phyloP scores from a whole-genome alignment of 2,329 filamentous ascomycete genomes.

The Gyromitra esculenta region DNA sequence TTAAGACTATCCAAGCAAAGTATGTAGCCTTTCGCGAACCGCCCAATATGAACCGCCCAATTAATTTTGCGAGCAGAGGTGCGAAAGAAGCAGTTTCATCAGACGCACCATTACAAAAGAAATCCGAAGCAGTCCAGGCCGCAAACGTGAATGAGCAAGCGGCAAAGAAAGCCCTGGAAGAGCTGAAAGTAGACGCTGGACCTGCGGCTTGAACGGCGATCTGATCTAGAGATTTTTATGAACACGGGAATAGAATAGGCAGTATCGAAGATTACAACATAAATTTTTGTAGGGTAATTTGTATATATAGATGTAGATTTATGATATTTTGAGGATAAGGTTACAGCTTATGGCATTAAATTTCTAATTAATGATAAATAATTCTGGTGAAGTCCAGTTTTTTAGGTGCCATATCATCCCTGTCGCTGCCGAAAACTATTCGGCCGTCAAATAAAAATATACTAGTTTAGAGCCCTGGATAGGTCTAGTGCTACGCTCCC shows the following conservation, averaged over 20 bases:
- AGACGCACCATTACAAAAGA: constrained; percentile 13
- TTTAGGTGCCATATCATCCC: background rate
- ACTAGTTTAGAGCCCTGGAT: background rate
- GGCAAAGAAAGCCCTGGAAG: constrained; percentile 22
- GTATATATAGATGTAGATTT: constrained; percentile 23
- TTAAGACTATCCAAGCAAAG: constrained; percentile 39
- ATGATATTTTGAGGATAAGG: constrained; percentile 18
- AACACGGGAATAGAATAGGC: background rate
- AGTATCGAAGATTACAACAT: too few relatives aligned
- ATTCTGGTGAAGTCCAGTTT: too few relatives aligned
- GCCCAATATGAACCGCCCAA: background rate
- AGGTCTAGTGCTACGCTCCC: background rate
- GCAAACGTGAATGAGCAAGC: constrained; percentile 24
- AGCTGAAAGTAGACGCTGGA: background rate
- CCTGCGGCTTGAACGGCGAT: constrained; percentile 9
- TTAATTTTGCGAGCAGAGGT: constrained; percentile 17
- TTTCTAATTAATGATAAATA: background rate
- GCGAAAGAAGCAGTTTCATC: constrained; percentile 12
- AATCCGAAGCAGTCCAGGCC: constrained; percentile 26
- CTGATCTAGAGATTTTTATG: background rate
- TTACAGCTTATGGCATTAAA: background rate
- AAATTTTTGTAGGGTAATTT: background rate
- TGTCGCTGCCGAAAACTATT: background rate
- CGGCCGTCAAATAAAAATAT: background rate
- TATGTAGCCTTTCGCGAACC: background rate